phyloP scores from a whole-genome alignment of 2,329 filamentous ascomycete genomes.

The Aureobasidium musti region DNA sequence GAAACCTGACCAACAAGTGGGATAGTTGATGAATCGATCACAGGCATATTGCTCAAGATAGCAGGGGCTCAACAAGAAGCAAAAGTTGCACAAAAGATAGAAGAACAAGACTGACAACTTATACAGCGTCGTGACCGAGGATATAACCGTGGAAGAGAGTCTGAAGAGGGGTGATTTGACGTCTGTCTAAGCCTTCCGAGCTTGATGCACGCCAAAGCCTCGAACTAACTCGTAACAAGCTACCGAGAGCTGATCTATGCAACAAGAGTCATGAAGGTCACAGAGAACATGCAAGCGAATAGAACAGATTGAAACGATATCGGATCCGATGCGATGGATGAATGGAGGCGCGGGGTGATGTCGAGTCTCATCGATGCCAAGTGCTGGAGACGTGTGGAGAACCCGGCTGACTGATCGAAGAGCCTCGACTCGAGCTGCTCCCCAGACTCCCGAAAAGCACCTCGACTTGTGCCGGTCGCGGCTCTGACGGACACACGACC shows the following conservation, averaged over 20 bases:
- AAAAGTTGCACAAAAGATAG: too few relatives aligned
- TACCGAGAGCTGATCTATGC: not conserved
- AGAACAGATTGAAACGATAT: not conserved
- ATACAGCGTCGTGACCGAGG: not conserved
- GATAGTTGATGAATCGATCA: not conserved
- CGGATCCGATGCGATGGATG: not conserved
- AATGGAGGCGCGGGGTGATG: not conserved
- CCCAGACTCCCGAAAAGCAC: constrained; percentile 22
- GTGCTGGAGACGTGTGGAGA: constrained; percentile 18
- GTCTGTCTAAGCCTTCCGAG: constrained; percentile 8
- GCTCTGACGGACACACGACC: constrained; percentile 9
- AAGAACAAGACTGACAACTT: not conserved
- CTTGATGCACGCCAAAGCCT: not conserved
- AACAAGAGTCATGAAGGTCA: not conserved
- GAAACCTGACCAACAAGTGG: constrained; percentile 9
- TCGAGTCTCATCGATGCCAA: constrained; percentile 10
- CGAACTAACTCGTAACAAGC: not conserved
- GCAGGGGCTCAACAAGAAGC: not conserved
- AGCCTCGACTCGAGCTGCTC: constrained; percentile 11
- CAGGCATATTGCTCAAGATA: not conserved
- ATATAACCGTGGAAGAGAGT: not conserved
- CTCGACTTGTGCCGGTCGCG: constrained; percentile 23
- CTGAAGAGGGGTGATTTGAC: constrained; percentile 4
- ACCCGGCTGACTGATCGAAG: not conserved
- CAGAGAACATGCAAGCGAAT: not conserved